These are phyloP conservation scores for Verticillium zaregamsianum DNA, from an alignment of 2,329 filamentous ascomycete species.

Conservation along the genomic window DNA sequence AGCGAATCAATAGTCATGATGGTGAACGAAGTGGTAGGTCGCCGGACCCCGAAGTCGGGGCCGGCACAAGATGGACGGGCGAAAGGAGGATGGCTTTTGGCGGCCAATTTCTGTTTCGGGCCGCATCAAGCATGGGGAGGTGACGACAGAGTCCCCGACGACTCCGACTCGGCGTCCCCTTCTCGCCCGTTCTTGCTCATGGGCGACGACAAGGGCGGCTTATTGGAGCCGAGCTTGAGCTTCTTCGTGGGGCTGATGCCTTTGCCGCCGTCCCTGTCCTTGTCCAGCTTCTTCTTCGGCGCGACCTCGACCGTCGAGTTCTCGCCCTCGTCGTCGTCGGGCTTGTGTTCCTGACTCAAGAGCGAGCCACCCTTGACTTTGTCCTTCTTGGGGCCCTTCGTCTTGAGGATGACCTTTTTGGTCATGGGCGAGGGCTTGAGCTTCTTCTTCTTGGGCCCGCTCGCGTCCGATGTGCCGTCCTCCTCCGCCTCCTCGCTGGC, in stretches of 20 bases:
- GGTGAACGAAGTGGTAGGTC: background rate
- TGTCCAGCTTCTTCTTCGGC: slow-evolving; percentile 25
- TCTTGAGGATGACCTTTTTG: slow-evolving; percentile 55
- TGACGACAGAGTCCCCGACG: slow-evolving; percentile 52
- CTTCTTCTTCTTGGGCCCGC: slow-evolving; percentile 55
- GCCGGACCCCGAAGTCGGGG: background rate
- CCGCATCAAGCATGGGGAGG: slow-evolving; percentile 29
- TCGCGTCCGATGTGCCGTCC: slow-evolving; percentile 44
- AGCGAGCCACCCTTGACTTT: slow-evolving; percentile 48
- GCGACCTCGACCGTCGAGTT: slow-evolving; percentile 22
- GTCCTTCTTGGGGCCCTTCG: slow-evolving; percentile 50
- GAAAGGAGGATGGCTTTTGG: background rate
- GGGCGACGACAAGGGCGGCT: slow-evolving; percentile 44
- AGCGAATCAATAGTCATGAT: background rate
- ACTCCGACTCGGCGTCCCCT: slow-evolving; percentile 50
- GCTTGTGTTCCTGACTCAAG: slow-evolving; percentile 45
- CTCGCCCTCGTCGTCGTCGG: slow-evolving; percentile 20
- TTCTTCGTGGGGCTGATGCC: slow-evolving; percentile 36
- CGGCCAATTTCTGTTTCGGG: background rate
- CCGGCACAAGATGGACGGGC: background rate
- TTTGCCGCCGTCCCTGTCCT: slow-evolving; percentile 18
- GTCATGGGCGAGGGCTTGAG: slow-evolving; percentile 42
- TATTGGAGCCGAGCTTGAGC: slow-evolving; percentile 32
- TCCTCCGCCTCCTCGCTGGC: slow-evolving; percentile 54
- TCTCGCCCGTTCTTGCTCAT: slow-evolving; percentile 45